phyloP scores from a whole-genome alignment of 345 rosid genomes.

The Eucalyptus regnans region DNA sequence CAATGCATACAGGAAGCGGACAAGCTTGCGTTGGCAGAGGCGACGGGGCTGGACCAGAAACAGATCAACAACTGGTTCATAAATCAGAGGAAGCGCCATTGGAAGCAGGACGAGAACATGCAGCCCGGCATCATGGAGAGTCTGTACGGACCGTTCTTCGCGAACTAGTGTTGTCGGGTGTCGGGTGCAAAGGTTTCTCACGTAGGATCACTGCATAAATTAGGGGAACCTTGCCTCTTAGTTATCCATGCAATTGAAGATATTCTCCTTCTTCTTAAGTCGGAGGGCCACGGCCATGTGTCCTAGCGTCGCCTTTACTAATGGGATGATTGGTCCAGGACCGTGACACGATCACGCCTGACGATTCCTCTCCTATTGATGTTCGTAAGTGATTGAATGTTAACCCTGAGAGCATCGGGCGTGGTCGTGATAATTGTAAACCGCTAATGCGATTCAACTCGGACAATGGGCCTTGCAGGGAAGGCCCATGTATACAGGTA shows the following conservation, averaged over 20 bases:
- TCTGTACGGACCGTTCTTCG: constrained; percentile 13
- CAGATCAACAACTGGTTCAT: constrained; percentile 64
- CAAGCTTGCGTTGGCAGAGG: constrained; percentile 28
- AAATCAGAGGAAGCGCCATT: constrained; percentile 53
- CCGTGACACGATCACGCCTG: not conserved
- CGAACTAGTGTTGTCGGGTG: not conserved
- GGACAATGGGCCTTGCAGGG: not conserved
- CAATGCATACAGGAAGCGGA: constrained; percentile 27
- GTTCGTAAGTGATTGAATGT: not conserved
- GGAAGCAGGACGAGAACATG: constrained; percentile 48
- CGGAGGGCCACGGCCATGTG: not conserved
- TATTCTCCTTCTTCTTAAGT: not conserved
- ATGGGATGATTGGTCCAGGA: not conserved
- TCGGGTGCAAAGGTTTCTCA: not conserved
- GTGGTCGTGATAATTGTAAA: not conserved
- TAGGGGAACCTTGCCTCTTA: not conserved
- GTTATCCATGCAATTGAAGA: not conserved
- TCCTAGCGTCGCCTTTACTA: not conserved
- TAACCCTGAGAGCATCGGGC: not conserved
- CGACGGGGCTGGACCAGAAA: constrained; percentile 45
- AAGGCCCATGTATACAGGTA: not conserved
- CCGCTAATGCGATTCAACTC: not conserved
- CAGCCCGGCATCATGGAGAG: constrained; percentile 32
- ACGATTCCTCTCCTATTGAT: not conserved
- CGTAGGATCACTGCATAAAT: not conserved